phyloP scores from a whole-genome alignment of 2,329 filamentous ascomycete genomes.

The Tympanopsis confertula region DNA sequence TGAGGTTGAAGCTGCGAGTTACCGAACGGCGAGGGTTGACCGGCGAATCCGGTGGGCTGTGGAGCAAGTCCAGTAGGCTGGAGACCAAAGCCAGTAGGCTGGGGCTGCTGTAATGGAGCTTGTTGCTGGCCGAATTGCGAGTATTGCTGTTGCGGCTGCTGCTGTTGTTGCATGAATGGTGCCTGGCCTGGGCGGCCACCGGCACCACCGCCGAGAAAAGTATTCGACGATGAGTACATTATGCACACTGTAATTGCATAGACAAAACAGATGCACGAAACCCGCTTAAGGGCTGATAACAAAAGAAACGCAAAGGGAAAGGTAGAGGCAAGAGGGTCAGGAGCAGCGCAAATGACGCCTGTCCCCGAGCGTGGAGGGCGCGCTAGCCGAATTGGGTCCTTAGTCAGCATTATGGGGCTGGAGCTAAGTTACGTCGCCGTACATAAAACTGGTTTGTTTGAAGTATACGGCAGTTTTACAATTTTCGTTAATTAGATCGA shows the following conservation, averaged over 20 bases:
- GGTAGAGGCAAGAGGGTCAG: neutral
- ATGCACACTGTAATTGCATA: slow-evolving; percentile 7
- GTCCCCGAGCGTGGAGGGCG: too few relatives aligned
- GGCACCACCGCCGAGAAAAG: slow-evolving; percentile 70
- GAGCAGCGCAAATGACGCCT: too few relatives aligned
- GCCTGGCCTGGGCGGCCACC: slow-evolving; percentile 32
- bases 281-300: too few relatives aligned
- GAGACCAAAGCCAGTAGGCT: slow-evolving; percentile 42
- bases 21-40: slow-evolving; percentile 40
- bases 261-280: neutral
- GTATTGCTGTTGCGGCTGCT: slow-evolving; percentile 26
- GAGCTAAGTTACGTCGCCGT: too few relatives aligned
- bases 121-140: slow-evolving; percentile 1
- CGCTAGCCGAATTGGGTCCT: too few relatives aligned
- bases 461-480: too few relatives aligned
- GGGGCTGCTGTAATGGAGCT: slow-evolving; percentile 26
- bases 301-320: neutral
- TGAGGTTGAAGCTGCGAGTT: slow-evolving; percentile 42
- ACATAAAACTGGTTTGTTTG: too few relatives aligned
- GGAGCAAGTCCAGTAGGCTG: slow-evolving; percentile 44
- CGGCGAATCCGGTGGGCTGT: slow-evolving; percentile 42
- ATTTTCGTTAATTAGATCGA: too few relatives aligned
- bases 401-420: too few relatives aligned
- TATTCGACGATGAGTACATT: slow-evolving; percentile 88
- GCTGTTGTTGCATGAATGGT: slow-evolving; percentile 28